Evolutionary conservation across 2,329 filamentous ascomycete species (phyloP).

Genomic region (Alternaria sp.): DNA sequence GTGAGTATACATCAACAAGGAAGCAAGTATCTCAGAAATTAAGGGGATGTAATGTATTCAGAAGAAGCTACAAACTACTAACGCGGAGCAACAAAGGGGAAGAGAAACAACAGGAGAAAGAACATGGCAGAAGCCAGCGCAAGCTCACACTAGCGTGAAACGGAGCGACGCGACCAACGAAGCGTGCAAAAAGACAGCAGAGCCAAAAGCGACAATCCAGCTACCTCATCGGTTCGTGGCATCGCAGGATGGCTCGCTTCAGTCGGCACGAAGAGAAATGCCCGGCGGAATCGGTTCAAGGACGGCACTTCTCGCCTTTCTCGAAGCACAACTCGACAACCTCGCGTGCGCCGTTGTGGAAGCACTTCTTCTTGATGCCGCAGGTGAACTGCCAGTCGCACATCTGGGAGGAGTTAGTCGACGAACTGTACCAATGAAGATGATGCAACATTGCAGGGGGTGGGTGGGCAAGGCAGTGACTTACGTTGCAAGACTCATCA

Average conservation of each 20-base stretch:
- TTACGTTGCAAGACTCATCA: conserved; percentile 5
- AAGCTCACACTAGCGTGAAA: background rate
- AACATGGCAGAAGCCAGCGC: background rate
- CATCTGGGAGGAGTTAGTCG: conserved; percentile 6
- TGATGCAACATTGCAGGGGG: background rate
- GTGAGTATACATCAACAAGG: background rate
- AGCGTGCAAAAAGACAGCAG: background rate
- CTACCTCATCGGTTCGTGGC: background rate
- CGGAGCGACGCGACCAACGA: background rate
- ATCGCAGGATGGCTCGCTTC: background rate
- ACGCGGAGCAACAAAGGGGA: background rate
- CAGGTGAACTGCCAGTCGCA: conserved; percentile 16
- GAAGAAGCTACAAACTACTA: background rate
- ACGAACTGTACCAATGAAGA: background rate
- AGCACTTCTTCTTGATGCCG: conserved; percentile 18
- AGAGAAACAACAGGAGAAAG: background rate
- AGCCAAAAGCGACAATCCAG: background rate
- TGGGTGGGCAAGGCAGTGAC: background rate
- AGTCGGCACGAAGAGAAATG: background rate
- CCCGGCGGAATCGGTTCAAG: background rate
- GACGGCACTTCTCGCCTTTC: conserved; percentile 7
- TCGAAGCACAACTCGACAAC: conserved; percentile 13
- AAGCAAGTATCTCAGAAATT: background rate
- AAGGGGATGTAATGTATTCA: background rate
- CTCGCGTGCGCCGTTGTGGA: background rate